These are phyloP conservation scores for Lumnitzera littorea DNA, from an alignment of 345 rosid species.

Conservation along the genomic window DNA sequence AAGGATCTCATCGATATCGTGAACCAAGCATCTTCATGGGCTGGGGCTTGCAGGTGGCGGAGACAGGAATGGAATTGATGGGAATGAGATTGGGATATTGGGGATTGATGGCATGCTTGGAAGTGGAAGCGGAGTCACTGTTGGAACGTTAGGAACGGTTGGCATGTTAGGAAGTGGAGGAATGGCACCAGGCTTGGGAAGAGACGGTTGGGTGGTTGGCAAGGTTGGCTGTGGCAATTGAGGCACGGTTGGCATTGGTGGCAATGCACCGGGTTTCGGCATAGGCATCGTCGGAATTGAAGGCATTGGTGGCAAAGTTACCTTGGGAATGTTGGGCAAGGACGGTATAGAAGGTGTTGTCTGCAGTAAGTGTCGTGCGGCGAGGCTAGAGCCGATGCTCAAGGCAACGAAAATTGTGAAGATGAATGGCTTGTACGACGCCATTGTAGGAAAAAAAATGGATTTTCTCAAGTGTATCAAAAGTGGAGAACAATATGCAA, in stretches of 20 bases:
- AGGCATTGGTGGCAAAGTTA: conserved; percentile 9
- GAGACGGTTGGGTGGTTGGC: conserved; percentile 9
- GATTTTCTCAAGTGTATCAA: too few relatives aligned
- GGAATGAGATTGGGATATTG: background rate
- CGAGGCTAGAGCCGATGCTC: too few relatives aligned
- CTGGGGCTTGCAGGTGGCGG: conserved; percentile 9
- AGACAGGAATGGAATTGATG: conserved; percentile 6
- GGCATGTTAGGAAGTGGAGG: conserved; percentile 9
- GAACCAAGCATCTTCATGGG: background rate
- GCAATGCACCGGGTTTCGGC: background rate
- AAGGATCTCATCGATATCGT: background rate
- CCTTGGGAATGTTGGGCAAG: too few relatives aligned
- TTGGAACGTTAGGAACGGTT: conserved; percentile 6
- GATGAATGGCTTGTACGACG: too few relatives aligned
- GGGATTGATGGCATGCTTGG: background rate
- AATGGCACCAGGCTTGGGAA: conserved; percentile 6
- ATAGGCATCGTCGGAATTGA: conserved; percentile 3
- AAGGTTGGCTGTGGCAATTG: conserved; percentile 9
- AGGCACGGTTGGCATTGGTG: conserved; percentile 13
- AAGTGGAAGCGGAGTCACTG: conserved; percentile 7
- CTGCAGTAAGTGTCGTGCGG: too few relatives aligned
- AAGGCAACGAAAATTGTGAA: too few relatives aligned
- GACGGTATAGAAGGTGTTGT: too few relatives aligned
- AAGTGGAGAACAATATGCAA: too few relatives aligned
- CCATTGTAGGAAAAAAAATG: too few relatives aligned